These are phyloP conservation scores for Infundibulicybe gibba DNA, from an alignment of 768 basidiomycete species.

Conservation along the genomic window DNA sequence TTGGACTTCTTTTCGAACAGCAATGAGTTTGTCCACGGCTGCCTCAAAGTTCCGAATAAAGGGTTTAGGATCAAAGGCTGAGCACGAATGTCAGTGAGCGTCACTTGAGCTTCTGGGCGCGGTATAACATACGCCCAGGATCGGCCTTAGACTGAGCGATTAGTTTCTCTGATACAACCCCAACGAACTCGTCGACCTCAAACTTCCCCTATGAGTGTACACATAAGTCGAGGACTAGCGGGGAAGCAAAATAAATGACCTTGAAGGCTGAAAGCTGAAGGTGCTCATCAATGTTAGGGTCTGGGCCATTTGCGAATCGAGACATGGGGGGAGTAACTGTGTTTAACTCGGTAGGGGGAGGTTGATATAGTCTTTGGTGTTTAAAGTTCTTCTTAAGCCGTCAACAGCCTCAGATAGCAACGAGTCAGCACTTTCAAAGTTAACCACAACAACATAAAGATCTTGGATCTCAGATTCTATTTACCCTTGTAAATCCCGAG, in stretches of 20 bases:
- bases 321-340: conserved; percentile 7
- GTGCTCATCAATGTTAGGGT: conserved; percentile 51
- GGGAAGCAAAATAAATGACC: conserved; percentile 24
- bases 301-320: conserved; percentile 24
- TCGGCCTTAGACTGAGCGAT: conserved; percentile 82
- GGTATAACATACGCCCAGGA: conserved; percentile 60
- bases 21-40: conserved; percentile 84
- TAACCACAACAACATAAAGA: no score
- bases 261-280: conserved; percentile 53
- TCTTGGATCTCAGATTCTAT: conserved; percentile 9
- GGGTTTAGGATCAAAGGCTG: conserved; percentile 93
- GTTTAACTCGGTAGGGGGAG: neutral
- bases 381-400: no score
- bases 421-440: no score
- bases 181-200: conserved; percentile 88
- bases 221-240: conserved; percentile 1
- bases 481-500: conserved; percentile 13
- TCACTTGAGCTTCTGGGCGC: neutral
- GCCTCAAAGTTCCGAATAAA: conserved; percentile 92
- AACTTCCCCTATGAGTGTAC: conserved; percentile 67
- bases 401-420: no score
- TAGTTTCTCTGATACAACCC: conserved; percentile 80
- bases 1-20: conserved; percentile 87
- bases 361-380: no score
- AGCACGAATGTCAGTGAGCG: conserved; percentile 4